phyloP scores from a whole-genome alignment of 495 filamentous ascomycete species.

The Daldinia vernicosa region DNA sequence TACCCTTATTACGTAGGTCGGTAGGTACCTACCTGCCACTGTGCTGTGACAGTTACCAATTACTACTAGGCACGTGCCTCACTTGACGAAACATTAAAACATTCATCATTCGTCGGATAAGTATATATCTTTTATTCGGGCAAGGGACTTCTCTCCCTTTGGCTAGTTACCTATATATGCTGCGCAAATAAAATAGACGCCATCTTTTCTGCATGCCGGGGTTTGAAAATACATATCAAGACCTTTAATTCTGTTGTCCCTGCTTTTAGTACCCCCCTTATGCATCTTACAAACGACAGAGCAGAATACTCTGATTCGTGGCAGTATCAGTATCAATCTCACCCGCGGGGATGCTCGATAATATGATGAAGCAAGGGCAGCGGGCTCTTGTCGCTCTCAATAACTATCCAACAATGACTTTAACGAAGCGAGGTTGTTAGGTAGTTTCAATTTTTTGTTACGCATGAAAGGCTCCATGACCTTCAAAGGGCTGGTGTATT shows the following conservation, averaged over 20 bases:
- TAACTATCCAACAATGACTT: slow-evolving; percentile 21
- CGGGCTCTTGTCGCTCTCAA: neutral
- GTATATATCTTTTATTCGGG: too few relatives aligned
- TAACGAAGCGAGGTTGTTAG: slow-evolving; percentile 17
- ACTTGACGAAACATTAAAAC: neutral
- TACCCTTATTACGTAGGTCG: too few relatives aligned
- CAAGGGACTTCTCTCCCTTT: too few relatives aligned
- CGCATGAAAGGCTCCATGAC: slow-evolving; percentile 6
- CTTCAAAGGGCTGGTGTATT: slow-evolving; percentile 15
- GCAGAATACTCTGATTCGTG: neutral
- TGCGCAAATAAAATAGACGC: neutral
- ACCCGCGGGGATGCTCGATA: neutral
- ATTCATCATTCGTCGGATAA: too few relatives aligned
- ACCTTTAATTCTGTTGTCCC: neutral
- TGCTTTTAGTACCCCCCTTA: neutral
- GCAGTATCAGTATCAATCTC: neutral
- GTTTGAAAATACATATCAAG: neutral
- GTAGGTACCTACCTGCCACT: too few relatives aligned
- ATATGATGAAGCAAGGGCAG: neutral
- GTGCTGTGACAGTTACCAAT: neutral
- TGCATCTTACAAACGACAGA: neutral
- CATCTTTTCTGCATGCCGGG: neutral
- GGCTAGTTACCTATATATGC: neutral
- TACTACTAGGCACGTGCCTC: slow-evolving; percentile 14
- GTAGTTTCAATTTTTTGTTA: slow-evolving; percentile 6